Percentiles rank a stretch among this genome's conserved stretches.
These are phyloP conservation scores for Trametes cubensis DNA, from an alignment of 768 basidiomycete genomes.

Conservation along the genomic window DNA sequence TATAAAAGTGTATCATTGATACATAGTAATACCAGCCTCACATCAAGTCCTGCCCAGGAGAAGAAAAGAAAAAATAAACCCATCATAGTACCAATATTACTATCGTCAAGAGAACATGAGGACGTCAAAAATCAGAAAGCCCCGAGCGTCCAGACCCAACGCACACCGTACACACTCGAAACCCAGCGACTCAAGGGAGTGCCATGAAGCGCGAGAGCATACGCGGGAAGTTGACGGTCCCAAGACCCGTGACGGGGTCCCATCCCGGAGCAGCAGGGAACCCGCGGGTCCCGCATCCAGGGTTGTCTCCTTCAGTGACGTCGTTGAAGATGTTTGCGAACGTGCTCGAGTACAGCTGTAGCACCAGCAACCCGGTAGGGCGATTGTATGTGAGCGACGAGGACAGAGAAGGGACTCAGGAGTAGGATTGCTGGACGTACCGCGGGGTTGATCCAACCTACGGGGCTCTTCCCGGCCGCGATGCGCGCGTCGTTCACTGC, in stretches of 20 bases:
- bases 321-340: constrained; percentile 42
- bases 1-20: no score
- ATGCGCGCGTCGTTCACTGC: constrained; percentile 46
- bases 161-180: no score
- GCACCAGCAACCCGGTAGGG: no score
- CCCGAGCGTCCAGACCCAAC: not conserved
- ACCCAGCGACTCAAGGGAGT: constrained; percentile 8
- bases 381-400: no score
- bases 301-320: constrained; percentile 29
- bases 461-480: constrained; percentile 27
- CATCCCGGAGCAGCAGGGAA: constrained; percentile 34
- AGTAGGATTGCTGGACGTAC: not conserved
- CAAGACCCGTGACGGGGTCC: constrained; percentile 37
- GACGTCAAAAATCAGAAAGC: no score
- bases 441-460: constrained; percentile 39
- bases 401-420: no score
- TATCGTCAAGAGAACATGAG: not conserved
- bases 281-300: constrained; percentile 36
- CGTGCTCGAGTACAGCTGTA: constrained; percentile 46
- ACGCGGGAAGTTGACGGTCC: constrained; percentile 30
- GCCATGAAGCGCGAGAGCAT: constrained; percentile 3
- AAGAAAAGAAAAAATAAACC: no score
- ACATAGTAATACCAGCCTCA: no score
- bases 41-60: no score
- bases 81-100: not conserved